phyloP scores from a whole-genome alignment of 768 basidiomycete genomes.

The Mycena epipterygia region DNA sequence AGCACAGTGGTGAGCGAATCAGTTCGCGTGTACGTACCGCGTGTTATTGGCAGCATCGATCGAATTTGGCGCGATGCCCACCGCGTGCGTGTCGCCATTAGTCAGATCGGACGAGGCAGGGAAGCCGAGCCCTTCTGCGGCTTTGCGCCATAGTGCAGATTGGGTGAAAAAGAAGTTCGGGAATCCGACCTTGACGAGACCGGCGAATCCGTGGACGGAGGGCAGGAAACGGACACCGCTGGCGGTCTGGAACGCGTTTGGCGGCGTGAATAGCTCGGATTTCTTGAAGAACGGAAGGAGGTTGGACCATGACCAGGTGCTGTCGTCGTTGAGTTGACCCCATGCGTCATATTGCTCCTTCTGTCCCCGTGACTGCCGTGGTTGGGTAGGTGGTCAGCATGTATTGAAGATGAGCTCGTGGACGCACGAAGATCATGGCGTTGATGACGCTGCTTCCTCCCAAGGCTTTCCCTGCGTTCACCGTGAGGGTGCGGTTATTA shows the following conservation, averaged over 20 bases:
- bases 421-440: conserved; percentile 52
- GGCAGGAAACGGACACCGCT: conserved; percentile 42
- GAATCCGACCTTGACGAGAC: conserved; percentile 49
- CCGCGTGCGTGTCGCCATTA: conserved; percentile 45
- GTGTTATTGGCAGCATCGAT: too few relatives aligned
- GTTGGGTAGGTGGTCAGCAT: not conserved
- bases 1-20: conserved; percentile 9
- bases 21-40: too few relatives aligned
- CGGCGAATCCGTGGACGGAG: conserved; percentile 44
- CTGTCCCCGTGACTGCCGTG: conserved; percentile 46
- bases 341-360: conserved; percentile 51
- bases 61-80: conserved; percentile 47
- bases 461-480: conserved; percentile 61
- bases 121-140: conserved; percentile 39
- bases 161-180: conserved; percentile 50
- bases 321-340: conserved; percentile 45
- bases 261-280: conserved; percentile 70
- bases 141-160: conserved; percentile 43
- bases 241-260: conserved; percentile 47
- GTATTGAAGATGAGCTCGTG: too few relatives aligned
- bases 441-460: conserved; percentile 75
- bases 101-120: conserved; percentile 42
- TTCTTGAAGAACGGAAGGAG: conserved; percentile 61
- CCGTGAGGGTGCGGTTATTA: conserved; percentile 51
- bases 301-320: conserved; percentile 54